Percentiles rank a stretch among this genome's conserved stretches.
Evolutionary conservation across 129 eudicot genomes (phyloP).

Genomic region (Saposhnikovia divaricata): DNA sequence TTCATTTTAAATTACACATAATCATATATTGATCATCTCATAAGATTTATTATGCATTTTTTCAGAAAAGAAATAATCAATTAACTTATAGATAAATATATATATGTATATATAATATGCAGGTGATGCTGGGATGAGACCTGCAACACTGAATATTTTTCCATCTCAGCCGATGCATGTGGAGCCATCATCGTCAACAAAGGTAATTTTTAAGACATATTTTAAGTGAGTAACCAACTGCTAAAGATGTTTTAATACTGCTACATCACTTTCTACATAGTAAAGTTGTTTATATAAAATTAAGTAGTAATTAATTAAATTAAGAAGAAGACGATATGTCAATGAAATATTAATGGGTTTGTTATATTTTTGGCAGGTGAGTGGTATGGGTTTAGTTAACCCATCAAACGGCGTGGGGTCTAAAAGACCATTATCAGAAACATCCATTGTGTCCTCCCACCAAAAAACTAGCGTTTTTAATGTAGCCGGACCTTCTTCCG

Average conservation of each 20-base stretch:
- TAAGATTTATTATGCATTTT: not conserved
- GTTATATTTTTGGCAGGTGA: constrained; percentile 59
- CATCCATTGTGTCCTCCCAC: constrained; percentile 36
- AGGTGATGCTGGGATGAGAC: constrained; percentile 64
- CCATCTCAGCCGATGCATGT: constrained; percentile 98
- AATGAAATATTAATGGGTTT: not conserved
- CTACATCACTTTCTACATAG: not conserved
- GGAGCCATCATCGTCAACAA: constrained; percentile 49
- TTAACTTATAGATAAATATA: not conserved
- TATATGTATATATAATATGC: constrained; percentile 19
- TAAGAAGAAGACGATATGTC: not conserved
- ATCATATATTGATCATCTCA: not conserved
- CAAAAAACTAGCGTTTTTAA: constrained; percentile 23
- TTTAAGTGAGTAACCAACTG: not conserved
- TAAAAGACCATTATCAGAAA: constrained; percentile 58
- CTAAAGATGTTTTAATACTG: not conserved
- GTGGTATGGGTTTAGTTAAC: constrained; percentile 46
- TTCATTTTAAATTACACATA: not conserved
- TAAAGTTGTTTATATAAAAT: not conserved
- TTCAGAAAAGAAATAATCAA: too few species aligned
- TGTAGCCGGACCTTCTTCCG: constrained; percentile 20
- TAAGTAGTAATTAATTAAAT: too few species aligned
- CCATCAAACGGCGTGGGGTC: constrained; percentile 42
- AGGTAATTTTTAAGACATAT: constrained; percentile 16
- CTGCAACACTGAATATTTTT: constrained; percentile 85